phyloP scores from a whole-genome alignment of 305 asterid genomes.

The Fraxinus sp. region DNA sequence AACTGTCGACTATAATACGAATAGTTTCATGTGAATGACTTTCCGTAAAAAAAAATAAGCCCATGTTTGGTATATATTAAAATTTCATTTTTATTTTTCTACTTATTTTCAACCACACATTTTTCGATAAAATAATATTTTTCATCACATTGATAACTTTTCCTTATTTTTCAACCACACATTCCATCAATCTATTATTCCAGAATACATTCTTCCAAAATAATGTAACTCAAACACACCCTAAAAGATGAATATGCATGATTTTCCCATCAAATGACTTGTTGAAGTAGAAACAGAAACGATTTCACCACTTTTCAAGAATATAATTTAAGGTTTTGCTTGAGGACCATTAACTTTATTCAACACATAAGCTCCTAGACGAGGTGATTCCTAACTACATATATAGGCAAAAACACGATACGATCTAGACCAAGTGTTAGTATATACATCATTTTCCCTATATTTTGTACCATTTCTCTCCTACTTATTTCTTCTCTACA shows the following conservation, averaged over 20 bases:
- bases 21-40: background rate
- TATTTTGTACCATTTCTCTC: slow-evolving; percentile 37
- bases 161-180: too few relatives aligned
- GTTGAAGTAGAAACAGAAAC: background rate
- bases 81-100: too few relatives aligned
- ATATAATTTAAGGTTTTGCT: background rate
- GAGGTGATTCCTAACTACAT: background rate
- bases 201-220: too few relatives aligned
- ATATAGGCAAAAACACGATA: background rate
- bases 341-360: background rate
- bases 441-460: slow-evolving; percentile 30
- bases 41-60: background rate
- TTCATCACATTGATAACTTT: too few relatives aligned
- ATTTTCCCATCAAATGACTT: background rate
- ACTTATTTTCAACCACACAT: too few relatives aligned
- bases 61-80: too few relatives aligned
- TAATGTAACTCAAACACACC: too few relatives aligned
- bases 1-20: background rate
- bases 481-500: slow-evolving; percentile 21
- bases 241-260: too few relatives aligned
- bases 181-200: too few relatives aligned
- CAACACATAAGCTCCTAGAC: background rate
- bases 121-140: too few relatives aligned
- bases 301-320: background rate
- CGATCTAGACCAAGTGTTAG: background rate